A percentile compares a stretch with the other conserved stretches of the same genome.
Conservation (phyloP, 495 filamentous ascomycete genomes). For the Aspergillus bertholletiae region DNA sequence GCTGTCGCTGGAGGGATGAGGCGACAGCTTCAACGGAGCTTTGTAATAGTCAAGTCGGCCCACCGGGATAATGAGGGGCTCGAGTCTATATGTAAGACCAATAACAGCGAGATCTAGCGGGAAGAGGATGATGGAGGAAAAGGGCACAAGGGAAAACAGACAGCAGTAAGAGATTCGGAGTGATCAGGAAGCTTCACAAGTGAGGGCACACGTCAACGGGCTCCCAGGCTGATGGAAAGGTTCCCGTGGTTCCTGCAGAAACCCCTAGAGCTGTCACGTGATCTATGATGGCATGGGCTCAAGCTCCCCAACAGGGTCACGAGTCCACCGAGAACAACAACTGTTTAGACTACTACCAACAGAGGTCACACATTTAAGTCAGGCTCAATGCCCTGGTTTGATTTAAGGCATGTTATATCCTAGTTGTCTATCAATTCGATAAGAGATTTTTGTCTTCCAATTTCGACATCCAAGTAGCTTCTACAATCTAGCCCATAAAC, state of each 20-base stretch:
- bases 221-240: constrained; percentile 24
- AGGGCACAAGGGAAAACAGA: constrained; percentile 19
- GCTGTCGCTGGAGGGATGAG: constrained; percentile 32
- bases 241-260: constrained; percentile 22
- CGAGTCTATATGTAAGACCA: constrained; percentile 8
- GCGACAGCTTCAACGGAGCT: constrained; percentile 39
- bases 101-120: constrained; percentile 8
- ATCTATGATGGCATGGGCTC: constrained; percentile 6
- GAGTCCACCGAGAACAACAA: too few relatives aligned
- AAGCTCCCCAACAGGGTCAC: constrained; percentile 2
- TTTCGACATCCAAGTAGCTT: neutral
- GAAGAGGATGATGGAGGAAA: constrained; percentile 14
- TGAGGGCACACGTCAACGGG: constrained; percentile 43
- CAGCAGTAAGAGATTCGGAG: constrained; percentile 29
- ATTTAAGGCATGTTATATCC: neutral
- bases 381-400: neutral
- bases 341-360: neutral
- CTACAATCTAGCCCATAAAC: neutral
- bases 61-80: constrained; percentile 1
- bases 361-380: neutral
- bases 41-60: constrained; percentile 21
- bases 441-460: neutral
- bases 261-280: constrained; percentile 24
- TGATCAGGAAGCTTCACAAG: constrained; percentile 35
- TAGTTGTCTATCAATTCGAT: neutral